Evolutionary conservation across 441 rosid genomes (phyloP).

Genomic region (Capsella rubella): DNA sequence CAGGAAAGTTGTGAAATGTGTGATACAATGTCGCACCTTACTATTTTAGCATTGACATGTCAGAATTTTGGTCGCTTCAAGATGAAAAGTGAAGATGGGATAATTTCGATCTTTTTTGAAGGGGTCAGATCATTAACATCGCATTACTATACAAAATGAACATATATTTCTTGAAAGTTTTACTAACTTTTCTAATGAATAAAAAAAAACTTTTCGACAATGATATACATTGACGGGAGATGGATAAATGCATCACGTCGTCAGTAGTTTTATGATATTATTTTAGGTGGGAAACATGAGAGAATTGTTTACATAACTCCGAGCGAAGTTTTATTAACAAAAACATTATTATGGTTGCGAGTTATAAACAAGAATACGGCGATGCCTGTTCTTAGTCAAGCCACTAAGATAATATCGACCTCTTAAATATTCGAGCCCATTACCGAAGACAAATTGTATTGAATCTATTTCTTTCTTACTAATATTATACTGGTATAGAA

Average conservation of each 20-base stretch:
- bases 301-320: background rate
- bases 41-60: constrained; percentile 3
- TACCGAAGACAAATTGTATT: constrained; percentile 33
- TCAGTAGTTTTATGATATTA: background rate
- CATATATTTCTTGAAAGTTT: background rate
- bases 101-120: background rate
- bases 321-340: background rate
- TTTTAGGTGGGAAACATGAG: constrained; percentile 8
- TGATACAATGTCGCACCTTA: constrained; percentile 7
- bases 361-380: constrained; percentile 31
- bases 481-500: background rate
- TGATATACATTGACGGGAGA: background rate
- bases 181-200: background rate
- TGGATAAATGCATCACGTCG: background rate
- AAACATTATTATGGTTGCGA: constrained; percentile 18
- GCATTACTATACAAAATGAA: background rate
- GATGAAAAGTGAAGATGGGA: background rate
- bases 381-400: constrained; percentile 39
- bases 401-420: constrained; percentile 27
- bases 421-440: constrained; percentile 41
- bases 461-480: background rate
- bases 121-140: background rate
- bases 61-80: background rate
- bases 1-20: constrained; percentile 6
- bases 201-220: background rate